These are phyloP conservation scores for Amauroascus verrucosus DNA, from an alignment of 2,329 filamentous ascomycete genomes.

Conservation along the genomic window DNA sequence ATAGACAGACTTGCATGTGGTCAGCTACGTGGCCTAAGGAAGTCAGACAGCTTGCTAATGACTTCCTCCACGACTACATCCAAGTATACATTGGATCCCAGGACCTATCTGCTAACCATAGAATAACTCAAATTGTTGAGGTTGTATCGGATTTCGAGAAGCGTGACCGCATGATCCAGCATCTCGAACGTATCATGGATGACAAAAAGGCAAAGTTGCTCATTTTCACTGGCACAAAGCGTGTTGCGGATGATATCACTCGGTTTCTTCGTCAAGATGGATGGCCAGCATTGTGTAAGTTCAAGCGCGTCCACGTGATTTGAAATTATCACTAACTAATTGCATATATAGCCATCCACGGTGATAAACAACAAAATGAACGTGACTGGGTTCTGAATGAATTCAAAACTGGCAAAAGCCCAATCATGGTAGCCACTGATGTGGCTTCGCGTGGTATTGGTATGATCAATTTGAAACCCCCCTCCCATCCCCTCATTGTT, in stretches of 20 bases:
- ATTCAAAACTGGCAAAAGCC: slow-evolving; percentile 98
- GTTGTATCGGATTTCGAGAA: slow-evolving; percentile 95
- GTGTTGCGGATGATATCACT: slow-evolving; percentile 95
- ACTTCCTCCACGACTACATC: slow-evolving; percentile 92
- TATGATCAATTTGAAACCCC: slow-evolving; percentile 65
- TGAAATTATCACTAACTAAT: slow-evolving; percentile 29
- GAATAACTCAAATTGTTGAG: slow-evolving; percentile 96
- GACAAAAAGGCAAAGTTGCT: slow-evolving; percentile 90
- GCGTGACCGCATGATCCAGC: slow-evolving; percentile 93
- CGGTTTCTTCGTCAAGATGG: slow-evolving; percentile 94
- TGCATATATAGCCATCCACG: slow-evolving; percentile 66
- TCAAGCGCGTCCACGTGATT: slow-evolving; percentile 18
- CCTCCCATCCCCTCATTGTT: slow-evolving; percentile 20
- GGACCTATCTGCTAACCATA: slow-evolving; percentile 92
- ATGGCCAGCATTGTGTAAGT: slow-evolving; percentile 90
- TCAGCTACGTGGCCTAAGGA: slow-evolving; percentile 99
- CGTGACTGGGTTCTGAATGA: slow-evolving; percentile 99
- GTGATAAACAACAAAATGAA: slow-evolving; percentile 98
- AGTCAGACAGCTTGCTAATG: slow-evolving; percentile 78
- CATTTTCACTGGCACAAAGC: slow-evolving; percentile 78
- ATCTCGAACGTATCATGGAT: slow-evolving; percentile 96
- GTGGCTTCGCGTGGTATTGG: slow-evolving; percentile 99
- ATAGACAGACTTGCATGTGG: slow-evolving; percentile 99
- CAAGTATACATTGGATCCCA: slow-evolving; percentile 98
- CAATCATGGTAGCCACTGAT: slow-evolving; percentile 99